phyloP scores from a whole-genome alignment of 306 rosid species.

The Lagenaria siceraria region DNA sequence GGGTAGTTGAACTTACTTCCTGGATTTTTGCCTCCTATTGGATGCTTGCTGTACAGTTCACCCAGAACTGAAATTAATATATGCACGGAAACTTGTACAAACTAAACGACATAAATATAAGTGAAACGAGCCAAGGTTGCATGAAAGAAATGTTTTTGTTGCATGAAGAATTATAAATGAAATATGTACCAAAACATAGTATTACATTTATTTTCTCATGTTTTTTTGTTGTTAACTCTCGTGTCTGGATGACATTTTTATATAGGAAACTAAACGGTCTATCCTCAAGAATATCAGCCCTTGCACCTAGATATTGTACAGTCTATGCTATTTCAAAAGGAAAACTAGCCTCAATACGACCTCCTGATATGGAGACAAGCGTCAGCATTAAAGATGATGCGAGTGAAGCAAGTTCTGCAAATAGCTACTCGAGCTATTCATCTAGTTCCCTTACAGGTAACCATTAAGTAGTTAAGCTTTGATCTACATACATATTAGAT shows the following conservation, averaged over 20 bases:
- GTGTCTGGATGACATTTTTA: slow-evolving; percentile 10
- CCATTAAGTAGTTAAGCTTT: slow-evolving; percentile 11
- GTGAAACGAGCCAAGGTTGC: neutral
- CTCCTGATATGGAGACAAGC: slow-evolving; percentile 34
- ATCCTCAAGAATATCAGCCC: slow-evolving; percentile 52
- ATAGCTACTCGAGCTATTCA: slow-evolving; percentile 35
- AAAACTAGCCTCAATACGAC: slow-evolving; percentile 50
- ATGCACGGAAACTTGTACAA: neutral
- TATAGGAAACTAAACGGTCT: slow-evolving; percentile 53
- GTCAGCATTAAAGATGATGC: slow-evolving; percentile 34
- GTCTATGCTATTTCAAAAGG: slow-evolving; percentile 78
- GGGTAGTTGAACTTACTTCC: too few relatives aligned
- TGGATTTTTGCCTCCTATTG: too few relatives aligned
- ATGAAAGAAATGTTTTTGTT: neutral
- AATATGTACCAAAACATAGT: neutral
- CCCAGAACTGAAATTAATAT: neutral
- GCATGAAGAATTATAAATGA: neutral
- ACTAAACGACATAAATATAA: neutral
- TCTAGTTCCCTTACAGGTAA: slow-evolving; percentile 63
- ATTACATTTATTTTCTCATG: neutral
- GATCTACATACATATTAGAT: neutral
- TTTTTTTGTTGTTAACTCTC: neutral
- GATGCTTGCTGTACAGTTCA: neutral
- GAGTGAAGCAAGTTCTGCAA: slow-evolving; percentile 47
- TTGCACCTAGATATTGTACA: slow-evolving; percentile 64